phyloP scores from a whole-genome alignment of 768 basidiomycete genomes.

The Harrya chromipes region DNA sequence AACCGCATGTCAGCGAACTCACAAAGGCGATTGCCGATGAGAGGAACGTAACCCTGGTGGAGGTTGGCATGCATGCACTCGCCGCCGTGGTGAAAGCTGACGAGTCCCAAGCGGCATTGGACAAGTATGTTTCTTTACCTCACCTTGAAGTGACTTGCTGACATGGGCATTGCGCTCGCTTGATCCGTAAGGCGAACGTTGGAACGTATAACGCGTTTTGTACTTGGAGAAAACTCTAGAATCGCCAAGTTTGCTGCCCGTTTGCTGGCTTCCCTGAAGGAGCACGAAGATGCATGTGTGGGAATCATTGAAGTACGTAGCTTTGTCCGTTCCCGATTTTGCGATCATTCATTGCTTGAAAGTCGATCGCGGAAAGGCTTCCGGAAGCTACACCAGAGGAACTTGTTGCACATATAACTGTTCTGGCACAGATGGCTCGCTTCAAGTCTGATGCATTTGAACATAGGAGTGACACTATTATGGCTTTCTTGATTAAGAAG shows the following conservation, averaged over 20 bases:
- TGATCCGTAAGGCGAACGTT: slow-evolving; percentile 51
- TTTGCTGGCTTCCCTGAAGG: slow-evolving; percentile 57
- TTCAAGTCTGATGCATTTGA: slow-evolving; percentile 75
- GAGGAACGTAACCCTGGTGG: slow-evolving; percentile 51
- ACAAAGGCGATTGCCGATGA: slow-evolving; percentile 69
- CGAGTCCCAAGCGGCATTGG: slow-evolving; percentile 50
- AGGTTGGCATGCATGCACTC: slow-evolving; percentile 73
- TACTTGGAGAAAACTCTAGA: slow-evolving; percentile 53
- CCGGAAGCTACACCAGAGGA: slow-evolving; percentile 43
- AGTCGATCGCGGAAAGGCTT: slow-evolving; percentile 62
- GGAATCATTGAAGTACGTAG: slow-evolving; percentile 62
- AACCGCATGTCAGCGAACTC: slow-evolving; percentile 73
- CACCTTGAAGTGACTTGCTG: not conserved
- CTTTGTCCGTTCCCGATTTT: not conserved
- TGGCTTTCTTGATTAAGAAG: slow-evolving; percentile 66
- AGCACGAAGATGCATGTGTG: slow-evolving; percentile 47
- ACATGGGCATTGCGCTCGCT: not conserved
- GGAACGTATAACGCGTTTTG: slow-evolving; percentile 61
- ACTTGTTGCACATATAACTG: slow-evolving; percentile 65
- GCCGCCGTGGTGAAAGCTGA: slow-evolving; percentile 64
- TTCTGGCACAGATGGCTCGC: slow-evolving; percentile 70
- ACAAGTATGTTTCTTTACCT: slow-evolving; percentile 53
- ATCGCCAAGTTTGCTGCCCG: slow-evolving; percentile 88
- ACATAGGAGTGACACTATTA: slow-evolving; percentile 69
- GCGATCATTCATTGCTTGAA: not conserved